Evolutionary conservation across 345 rosid species (phyloP).

Genomic region (Salix arbutifolia): DNA sequence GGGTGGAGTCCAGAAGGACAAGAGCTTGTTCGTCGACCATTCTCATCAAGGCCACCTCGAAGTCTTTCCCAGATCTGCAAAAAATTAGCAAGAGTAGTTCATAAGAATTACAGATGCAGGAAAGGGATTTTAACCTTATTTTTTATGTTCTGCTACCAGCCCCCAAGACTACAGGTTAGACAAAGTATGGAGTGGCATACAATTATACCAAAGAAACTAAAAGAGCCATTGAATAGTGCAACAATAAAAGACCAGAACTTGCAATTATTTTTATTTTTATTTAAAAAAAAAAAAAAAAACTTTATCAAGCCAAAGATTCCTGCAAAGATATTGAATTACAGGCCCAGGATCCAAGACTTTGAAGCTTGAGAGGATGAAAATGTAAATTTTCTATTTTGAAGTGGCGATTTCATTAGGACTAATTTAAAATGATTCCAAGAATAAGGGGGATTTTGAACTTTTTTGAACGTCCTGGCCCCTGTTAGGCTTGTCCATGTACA

Average conservation of each 20-base stretch:
- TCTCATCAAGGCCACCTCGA: constrained; percentile 43
- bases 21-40: constrained; percentile 26
- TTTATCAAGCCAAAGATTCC: background rate
- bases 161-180: background rate
- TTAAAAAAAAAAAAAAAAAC: background rate
- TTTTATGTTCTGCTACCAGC: background rate
- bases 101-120: background rate
- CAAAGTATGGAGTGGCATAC: background rate
- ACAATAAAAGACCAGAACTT: background rate
- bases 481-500: too few relatives aligned
- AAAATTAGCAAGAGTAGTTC: constrained; percentile 7
- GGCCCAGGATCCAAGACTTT: background rate
- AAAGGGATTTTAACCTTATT: background rate
- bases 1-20: constrained; percentile 68
- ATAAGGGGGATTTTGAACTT: too few relatives aligned
- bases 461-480: too few relatives aligned
- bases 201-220: background rate
- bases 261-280: background rate
- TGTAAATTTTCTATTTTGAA: too few relatives aligned
- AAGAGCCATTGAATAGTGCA: background rate
- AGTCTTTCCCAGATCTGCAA: constrained; percentile 64
- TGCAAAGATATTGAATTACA: background rate
- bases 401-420: too few relatives aligned
- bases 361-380: too few relatives aligned
- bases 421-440: too few relatives aligned